phyloP scores from a whole-genome alignment of 1,139 yeast species.

The Kodamaea plutei region DNA sequence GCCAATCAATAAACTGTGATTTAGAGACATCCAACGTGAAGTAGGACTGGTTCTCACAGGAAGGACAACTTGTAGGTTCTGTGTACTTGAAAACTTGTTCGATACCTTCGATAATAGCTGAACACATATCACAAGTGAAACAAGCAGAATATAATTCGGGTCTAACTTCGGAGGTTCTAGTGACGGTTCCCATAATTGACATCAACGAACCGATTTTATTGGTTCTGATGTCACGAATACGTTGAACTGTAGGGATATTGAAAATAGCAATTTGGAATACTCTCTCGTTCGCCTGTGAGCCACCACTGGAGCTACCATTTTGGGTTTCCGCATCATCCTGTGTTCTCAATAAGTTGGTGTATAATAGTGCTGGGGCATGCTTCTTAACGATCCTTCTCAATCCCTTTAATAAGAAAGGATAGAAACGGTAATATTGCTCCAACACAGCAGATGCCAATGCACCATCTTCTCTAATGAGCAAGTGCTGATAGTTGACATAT shows the following conservation, averaged over 20 bases:
- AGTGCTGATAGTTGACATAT: conserved; percentile 80
- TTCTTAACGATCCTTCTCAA: conserved; percentile 67
- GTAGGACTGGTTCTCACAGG: conserved; percentile 80
- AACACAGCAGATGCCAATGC: conserved; percentile 85
- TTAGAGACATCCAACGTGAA: conserved; percentile 84
- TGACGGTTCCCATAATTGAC: conserved; percentile 91
- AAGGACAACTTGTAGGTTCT: conserved; percentile 90
- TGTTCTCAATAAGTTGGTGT: conserved; percentile 38
- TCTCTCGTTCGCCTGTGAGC: conserved; percentile 52
- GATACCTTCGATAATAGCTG: conserved; percentile 80
- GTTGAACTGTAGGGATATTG: conserved; percentile 75
- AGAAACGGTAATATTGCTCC: conserved; percentile 88
- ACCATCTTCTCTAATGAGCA: conserved; percentile 74
- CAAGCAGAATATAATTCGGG: conserved; percentile 89
- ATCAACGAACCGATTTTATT: conserved; percentile 83
- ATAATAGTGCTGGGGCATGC: conserved; percentile 71
- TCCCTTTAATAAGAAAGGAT: conserved; percentile 79
- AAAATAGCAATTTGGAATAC: conserved; percentile 87
- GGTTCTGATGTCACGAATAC: conserved; percentile 87
- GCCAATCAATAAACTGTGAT: conserved; percentile 95
- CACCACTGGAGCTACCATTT: conserved; percentile 15
- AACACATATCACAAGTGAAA: conserved; percentile 86
- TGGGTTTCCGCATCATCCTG: conserved; percentile 17
- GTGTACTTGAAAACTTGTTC: conserved; percentile 94
- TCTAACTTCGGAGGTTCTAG: conserved; percentile 94